Conservation (phyloP, 140 eudicot genomes). For the Flaveria floridana region DNA sequence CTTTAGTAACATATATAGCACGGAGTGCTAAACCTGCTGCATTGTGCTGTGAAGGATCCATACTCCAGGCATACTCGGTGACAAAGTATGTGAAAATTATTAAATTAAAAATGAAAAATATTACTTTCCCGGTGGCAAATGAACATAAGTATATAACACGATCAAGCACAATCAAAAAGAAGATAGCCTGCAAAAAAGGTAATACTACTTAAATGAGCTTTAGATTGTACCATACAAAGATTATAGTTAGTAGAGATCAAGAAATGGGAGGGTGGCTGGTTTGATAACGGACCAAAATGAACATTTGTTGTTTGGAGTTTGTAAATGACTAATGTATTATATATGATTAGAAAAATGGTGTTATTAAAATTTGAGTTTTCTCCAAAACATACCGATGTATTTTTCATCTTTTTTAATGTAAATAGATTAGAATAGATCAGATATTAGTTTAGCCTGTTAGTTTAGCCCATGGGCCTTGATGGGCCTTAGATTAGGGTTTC, state of each 20-base stretch:
- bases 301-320: not conserved
- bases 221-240: slow-evolving; percentile 21
- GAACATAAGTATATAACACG: slow-evolving; percentile 95
- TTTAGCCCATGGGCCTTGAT: too few relatives aligned
- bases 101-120: slow-evolving; percentile 83
- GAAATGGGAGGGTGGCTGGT: not conserved
- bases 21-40: slow-evolving; percentile 86
- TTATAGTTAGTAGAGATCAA: not conserved
- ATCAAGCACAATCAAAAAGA: slow-evolving; percentile 95
- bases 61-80: slow-evolving; percentile 89
- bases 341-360: not conserved
- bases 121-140: slow-evolving; percentile 87
- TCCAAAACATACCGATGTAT: not conserved
- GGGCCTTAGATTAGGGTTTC: too few relatives aligned
- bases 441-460: too few relatives aligned
- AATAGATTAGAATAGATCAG: too few relatives aligned
- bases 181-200: slow-evolving; percentile 69
- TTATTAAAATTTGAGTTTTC: slow-evolving; percentile 11
- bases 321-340: not conserved
- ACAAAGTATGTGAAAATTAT: slow-evolving; percentile 74
- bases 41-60: slow-evolving; percentile 65
- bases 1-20: slow-evolving; percentile 85
- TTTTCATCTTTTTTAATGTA: slow-evolving; percentile 8
- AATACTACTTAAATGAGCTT: slow-evolving; percentile 8
- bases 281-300: slow-evolving; percentile 8